These are phyloP conservation scores for Magnusiomyces sp. DNA, from an alignment of 1,139 yeast species.

Conservation along the genomic window DNA sequence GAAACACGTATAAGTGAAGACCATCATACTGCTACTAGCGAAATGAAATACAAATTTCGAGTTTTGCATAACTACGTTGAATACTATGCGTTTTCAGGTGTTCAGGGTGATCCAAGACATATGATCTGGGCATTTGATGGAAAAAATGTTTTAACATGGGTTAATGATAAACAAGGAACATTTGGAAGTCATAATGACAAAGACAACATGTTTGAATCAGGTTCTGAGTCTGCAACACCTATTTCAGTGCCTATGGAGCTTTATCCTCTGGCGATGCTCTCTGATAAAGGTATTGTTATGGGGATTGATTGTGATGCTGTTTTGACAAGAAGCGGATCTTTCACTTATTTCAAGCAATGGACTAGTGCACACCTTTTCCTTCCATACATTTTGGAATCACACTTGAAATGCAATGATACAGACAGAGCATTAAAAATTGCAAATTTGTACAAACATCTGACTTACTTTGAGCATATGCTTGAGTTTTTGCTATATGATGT, in stretches of 20 bases:
- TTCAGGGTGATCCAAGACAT: constrained; percentile 18
- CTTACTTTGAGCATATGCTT: constrained; percentile 42
- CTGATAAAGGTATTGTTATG: constrained; percentile 34
- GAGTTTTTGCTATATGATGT: constrained; percentile 39
- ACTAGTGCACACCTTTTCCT: constrained; percentile 33
- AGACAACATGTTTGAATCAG: not conserved
- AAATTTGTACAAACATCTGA: constrained; percentile 34
- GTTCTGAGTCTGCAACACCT: constrained; percentile 5
- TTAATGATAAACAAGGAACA: constrained; percentile 15
- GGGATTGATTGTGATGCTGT: constrained; percentile 35
- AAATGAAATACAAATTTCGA: constrained; percentile 18
- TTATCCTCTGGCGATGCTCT: constrained; percentile 34
- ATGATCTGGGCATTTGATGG: constrained; percentile 39
- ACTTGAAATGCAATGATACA: constrained; percentile 22
- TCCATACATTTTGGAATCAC: constrained; percentile 30
- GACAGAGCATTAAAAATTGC: constrained; percentile 30
- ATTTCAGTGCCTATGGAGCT: constrained; percentile 29
- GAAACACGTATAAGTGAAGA: constrained; percentile 2
- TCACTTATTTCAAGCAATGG: constrained; percentile 30
- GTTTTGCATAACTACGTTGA: constrained; percentile 26
- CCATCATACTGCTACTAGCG: not conserved
- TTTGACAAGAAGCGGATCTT: constrained; percentile 28
- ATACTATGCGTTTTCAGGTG: constrained; percentile 21
- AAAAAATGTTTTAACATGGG: constrained; percentile 30
- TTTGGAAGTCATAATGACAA: not conserved